Evolutionary conservation across 2,329 filamentous ascomycete species (phyloP).

Genomic region (Macroventuria anomochaeta): DNA sequence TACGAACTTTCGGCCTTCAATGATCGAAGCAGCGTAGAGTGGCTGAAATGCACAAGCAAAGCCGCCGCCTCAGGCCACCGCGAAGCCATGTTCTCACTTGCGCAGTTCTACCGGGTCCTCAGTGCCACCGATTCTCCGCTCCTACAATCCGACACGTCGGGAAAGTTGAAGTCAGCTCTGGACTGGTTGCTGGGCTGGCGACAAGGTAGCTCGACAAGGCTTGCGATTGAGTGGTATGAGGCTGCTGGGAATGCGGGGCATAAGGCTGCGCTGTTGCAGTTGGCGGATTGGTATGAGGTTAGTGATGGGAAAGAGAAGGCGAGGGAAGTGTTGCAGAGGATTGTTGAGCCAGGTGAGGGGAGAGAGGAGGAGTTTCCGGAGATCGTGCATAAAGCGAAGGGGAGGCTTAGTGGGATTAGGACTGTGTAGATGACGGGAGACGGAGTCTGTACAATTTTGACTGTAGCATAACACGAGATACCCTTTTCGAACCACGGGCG

Average conservation of each 20-base stretch:
- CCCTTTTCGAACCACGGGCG: no score
- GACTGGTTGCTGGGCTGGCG: constrained; percentile 36
- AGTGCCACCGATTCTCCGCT: constrained; percentile 26
- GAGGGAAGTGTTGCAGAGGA: constrained; percentile 20
- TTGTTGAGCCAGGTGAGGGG: constrained; percentile 21
- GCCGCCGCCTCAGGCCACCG: constrained; percentile 51
- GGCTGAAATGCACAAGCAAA: constrained; percentile 55
- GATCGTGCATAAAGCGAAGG: constrained; percentile 31
- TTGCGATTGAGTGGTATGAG: constrained; percentile 43
- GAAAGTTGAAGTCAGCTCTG: constrained; percentile 24
- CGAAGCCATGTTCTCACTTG: constrained; percentile 49
- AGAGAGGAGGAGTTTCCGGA: constrained; percentile 37
- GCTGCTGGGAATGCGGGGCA: constrained; percentile 36
- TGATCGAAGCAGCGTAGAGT: constrained; percentile 39
- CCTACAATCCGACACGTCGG: constrained; percentile 2
- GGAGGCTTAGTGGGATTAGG: constrained; percentile 20
- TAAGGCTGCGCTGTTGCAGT: constrained; percentile 36
- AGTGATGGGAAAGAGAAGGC: constrained; percentile 24
- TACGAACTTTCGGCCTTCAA: constrained; percentile 45
- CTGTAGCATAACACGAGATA: no score
- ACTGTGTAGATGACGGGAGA: not conserved
- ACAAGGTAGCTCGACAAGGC: constrained; percentile 14
- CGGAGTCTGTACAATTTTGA: no score
- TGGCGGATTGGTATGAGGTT: constrained; percentile 31
- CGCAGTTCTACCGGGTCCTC: constrained; percentile 49